A percentile compares a stretch with the other conserved stretches of the same genome.
phyloP scores from a whole-genome alignment of 2,329 filamentous ascomycete genomes.

The Aspergillus pseudoviridinutans region DNA sequence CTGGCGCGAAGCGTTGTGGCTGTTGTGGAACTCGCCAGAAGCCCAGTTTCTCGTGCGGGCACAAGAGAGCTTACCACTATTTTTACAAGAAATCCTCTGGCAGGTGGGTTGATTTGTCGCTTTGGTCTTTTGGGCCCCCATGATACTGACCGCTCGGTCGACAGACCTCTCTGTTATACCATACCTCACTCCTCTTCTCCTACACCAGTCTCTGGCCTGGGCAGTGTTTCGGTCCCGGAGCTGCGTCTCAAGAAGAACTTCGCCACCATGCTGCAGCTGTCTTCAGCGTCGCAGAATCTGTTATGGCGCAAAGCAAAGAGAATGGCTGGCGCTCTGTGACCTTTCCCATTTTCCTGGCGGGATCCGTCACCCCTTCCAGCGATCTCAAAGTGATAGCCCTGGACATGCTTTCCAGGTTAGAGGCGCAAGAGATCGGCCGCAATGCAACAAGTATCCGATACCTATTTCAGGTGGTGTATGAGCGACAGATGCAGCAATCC shows the following conservation, averaged over 20 bases:
- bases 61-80: constrained; percentile 33
- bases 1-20: constrained; percentile 34
- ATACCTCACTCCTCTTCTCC: constrained; percentile 50
- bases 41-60: constrained; percentile 34
- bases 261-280: constrained; percentile 44
- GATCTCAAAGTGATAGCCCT: constrained; percentile 46
- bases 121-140: background rate
- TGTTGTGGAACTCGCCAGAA: constrained; percentile 37
- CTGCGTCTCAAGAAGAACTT: constrained; percentile 40
- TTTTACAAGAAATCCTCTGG: constrained; percentile 38
- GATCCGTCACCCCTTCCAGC: constrained; percentile 39
- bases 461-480: constrained; percentile 46
- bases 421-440: constrained; percentile 46
- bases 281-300: constrained; percentile 38
- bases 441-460: constrained; percentile 45
- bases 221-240: constrained; percentile 41
- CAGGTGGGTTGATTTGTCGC: constrained; percentile 34
- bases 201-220: constrained; percentile 51
- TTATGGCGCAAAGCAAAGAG: constrained; percentile 36
- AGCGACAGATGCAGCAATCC: constrained; percentile 44
- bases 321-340: constrained; percentile 45
- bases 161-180: constrained; percentile 42
- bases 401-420: constrained; percentile 47
- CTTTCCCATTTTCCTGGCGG: constrained; percentile 55
- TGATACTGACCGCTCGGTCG: constrained; percentile 7